phyloP scores from a whole-genome alignment of 192 early-diverging fungal species.

The Coemansia pectinata region DNA sequence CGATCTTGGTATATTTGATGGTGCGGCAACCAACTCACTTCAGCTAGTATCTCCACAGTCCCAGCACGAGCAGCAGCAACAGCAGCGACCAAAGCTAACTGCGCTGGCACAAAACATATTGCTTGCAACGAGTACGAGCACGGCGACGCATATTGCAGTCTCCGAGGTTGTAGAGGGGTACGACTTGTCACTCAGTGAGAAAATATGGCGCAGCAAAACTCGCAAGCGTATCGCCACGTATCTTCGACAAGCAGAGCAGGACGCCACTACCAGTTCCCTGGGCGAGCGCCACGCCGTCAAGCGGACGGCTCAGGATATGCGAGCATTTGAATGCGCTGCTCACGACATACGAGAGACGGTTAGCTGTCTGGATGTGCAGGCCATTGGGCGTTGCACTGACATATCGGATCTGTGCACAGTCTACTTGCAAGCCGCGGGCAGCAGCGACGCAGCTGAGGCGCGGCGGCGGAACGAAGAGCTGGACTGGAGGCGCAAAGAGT shows the following conservation, averaged over 20 bases:
- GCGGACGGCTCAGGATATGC: constrained; percentile 64
- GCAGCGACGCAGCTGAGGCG: constrained; percentile 21
- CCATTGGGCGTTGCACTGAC: constrained; percentile 23
- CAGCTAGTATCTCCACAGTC: constrained; percentile 14
- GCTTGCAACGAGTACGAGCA: constrained; percentile 18
- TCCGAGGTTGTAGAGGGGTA: constrained; percentile 35
- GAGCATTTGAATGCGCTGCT: constrained; percentile 16
- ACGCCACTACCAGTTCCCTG: constrained; percentile 34
- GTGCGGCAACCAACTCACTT: not conserved
- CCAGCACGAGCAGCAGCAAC: constrained; percentile 50
- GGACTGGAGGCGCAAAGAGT: constrained; percentile 36
- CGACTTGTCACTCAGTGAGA: constrained; percentile 28
- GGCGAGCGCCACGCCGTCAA: constrained; percentile 57
- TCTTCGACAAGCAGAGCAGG: constrained; percentile 21
- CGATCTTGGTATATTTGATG: not conserved
- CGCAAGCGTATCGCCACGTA: constrained; percentile 33
- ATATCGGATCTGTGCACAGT: constrained; percentile 33
- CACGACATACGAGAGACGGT: constrained; percentile 29
- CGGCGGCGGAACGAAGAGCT: constrained; percentile 43
- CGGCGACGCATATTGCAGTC: constrained; percentile 11
- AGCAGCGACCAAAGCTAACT: not conserved
- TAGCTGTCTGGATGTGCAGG: constrained; percentile 10
- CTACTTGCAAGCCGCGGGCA: constrained; percentile 15
- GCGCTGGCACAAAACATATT: constrained; percentile 28
- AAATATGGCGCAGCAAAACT: constrained; percentile 37